These are phyloP conservation scores for Trichoderma breve DNA, from an alignment of 2,329 filamentous ascomycete species.

Conservation along the genomic window DNA sequence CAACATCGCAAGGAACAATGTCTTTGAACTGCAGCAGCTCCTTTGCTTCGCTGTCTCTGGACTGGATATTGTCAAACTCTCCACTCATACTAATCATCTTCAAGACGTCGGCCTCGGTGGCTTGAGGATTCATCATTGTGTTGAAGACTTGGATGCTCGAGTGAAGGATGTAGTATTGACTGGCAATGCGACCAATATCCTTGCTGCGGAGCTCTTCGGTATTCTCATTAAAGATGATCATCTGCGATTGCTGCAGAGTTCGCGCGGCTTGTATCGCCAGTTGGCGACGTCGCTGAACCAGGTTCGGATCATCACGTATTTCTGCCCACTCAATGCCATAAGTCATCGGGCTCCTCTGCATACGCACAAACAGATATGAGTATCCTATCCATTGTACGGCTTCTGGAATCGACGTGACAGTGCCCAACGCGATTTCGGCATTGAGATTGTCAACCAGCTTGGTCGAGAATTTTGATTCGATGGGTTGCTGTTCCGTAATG, in stretches of 20 bases:
- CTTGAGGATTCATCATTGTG: slow-evolving; percentile 80
- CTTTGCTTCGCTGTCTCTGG: slow-evolving; percentile 82
- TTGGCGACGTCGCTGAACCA: slow-evolving; percentile 81
- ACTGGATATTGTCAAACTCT: slow-evolving; percentile 96
- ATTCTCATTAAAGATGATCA: slow-evolving; percentile 97
- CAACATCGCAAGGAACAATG: slow-evolving; percentile 73
- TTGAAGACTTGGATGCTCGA: slow-evolving; percentile 96
- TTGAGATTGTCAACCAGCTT: slow-evolving; percentile 97
- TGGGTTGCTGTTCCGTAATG: slow-evolving; percentile 92
- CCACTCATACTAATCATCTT: slow-evolving; percentile 97
- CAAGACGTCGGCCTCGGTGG: slow-evolving; percentile 87
- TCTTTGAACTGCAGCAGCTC: slow-evolving; percentile 75
- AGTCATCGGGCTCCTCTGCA: slow-evolving; percentile 85
- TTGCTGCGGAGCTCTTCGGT: slow-evolving; percentile 93
- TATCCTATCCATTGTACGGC: slow-evolving; percentile 97
- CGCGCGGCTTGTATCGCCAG: slow-evolving; percentile 85
- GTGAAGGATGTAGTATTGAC: slow-evolving; percentile 94
- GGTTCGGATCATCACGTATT: slow-evolving; percentile 78
- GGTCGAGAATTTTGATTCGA: slow-evolving; percentile 92
- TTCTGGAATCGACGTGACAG: slow-evolving; percentile 90
- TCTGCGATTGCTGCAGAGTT: slow-evolving; percentile 87
- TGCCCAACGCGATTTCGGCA: slow-evolving; percentile 88
- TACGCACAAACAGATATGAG: slow-evolving; percentile 94
- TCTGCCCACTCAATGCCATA: slow-evolving; percentile 97
- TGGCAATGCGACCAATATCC: slow-evolving; percentile 93